A percentile compares a stretch with the other conserved stretches of the same genome.
Conservation (phyloP, 2,329 filamentous ascomycete species). For the Aspergillus sp. region DNA sequence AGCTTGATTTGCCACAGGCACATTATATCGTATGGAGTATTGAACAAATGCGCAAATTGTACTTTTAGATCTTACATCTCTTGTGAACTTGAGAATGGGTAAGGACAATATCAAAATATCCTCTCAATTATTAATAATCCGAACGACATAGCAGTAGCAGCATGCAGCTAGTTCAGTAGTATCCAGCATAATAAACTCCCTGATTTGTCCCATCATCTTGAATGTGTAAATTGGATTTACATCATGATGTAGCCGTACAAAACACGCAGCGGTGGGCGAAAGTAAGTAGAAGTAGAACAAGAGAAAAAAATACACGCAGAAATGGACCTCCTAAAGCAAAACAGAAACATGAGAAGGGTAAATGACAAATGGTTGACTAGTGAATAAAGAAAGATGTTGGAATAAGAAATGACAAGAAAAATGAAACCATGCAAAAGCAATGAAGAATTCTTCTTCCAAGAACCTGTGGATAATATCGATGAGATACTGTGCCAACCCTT, state of each 20-base stretch:
- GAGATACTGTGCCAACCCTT: not conserved
- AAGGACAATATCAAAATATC: conserved; percentile 12
- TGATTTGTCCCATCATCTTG: not conserved
- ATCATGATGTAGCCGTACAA: conserved; percentile 11
- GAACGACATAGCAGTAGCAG: no score
- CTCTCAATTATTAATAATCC: not conserved
- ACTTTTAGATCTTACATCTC: conserved; percentile 14
- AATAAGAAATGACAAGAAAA: conserved; percentile 3
- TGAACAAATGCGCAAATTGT: conserved; percentile 9
- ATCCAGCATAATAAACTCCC: no score
- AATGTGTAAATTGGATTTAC: conserved; percentile 9
- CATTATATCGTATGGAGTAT: no score
- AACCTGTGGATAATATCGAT: not conserved
- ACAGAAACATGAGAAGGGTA: not conserved
- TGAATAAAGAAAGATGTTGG: not conserved
- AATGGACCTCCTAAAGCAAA: not conserved
- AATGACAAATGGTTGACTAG: not conserved
- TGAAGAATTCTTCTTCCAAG: not conserved
- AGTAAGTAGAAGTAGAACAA: not conserved
- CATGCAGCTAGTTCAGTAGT: no score
- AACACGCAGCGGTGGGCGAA: not conserved
- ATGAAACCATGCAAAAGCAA: not conserved
- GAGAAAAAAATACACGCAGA: not conserved
- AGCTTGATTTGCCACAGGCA: no score
- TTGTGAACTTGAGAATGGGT: conserved; percentile 4